phyloP scores from a whole-genome alignment of 108 stramenopile genomes.

The Epithemia pelagica region DNA sequence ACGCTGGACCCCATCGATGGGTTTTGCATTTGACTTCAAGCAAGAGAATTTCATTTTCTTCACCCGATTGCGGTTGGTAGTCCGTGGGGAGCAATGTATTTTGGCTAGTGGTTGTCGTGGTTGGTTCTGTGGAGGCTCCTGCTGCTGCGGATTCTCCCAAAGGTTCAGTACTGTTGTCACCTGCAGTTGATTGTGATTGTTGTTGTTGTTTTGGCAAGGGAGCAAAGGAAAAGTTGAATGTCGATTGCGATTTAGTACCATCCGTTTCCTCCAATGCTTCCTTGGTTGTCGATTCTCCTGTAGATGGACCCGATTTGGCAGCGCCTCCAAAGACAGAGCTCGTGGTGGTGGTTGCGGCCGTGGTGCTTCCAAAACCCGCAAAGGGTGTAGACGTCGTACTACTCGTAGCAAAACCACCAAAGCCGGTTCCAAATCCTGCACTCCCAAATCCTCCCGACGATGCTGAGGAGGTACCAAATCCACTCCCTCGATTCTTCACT shows the following conservation, averaged over 20 bases:
- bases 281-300: background rate
- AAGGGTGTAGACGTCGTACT: background rate
- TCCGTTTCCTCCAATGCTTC: background rate
- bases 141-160: too few relatives aligned
- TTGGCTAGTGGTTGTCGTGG: background rate
- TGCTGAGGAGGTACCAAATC: background rate
- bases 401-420: background rate
- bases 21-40: background rate
- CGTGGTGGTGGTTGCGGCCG: background rate
- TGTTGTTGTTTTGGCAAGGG: background rate
- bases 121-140: background rate
- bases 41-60: slow-evolving; percentile 1
- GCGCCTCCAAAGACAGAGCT: background rate
- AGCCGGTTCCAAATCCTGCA: background rate
- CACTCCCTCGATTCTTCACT: background rate
- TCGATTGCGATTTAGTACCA: background rate
- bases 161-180: background rate
- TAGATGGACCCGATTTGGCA: background rate
- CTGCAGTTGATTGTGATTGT: background rate
- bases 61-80: background rate
- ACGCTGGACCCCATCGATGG: slow-evolving; percentile 1
- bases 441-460: background rate
- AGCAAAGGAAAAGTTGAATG: background rate
- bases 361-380: background rate
- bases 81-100: background rate